phyloP scores from a whole-genome alignment of 1,139 yeast species.

The Nadsonia starkeyi-henricii region DNA sequence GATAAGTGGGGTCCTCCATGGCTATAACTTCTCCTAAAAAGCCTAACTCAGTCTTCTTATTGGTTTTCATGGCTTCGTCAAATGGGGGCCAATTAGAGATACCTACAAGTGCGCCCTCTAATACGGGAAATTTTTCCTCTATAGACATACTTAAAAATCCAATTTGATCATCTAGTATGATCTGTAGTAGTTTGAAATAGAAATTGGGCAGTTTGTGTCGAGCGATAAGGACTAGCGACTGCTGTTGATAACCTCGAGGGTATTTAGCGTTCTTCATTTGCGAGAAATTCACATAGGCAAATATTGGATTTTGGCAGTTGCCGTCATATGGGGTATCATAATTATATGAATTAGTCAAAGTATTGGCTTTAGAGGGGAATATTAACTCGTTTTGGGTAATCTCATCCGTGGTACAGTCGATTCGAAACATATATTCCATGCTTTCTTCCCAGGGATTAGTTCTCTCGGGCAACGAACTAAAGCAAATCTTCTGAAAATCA shows the following conservation, averaged over 20 bases:
- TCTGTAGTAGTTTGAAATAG: slow-evolving; percentile 15
- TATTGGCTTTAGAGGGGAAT: background rate
- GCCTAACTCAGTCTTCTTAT: background rate
- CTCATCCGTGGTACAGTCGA: slow-evolving; percentile 1
- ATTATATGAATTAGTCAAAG: background rate
- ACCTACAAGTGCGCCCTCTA: slow-evolving; percentile 18
- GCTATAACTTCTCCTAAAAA: background rate
- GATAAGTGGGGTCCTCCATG: background rate
- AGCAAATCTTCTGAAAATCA: slow-evolving; percentile 19
- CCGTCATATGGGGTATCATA: slow-evolving; percentile 4
- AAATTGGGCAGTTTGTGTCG: slow-evolving; percentile 15
- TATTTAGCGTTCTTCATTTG: slow-evolving; percentile 13
- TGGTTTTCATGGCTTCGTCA: background rate
- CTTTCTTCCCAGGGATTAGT: slow-evolving; percentile 7
- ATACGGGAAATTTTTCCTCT: slow-evolving; percentile 16
- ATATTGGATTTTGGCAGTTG: slow-evolving; percentile 8
- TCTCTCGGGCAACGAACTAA: slow-evolving; percentile 20
- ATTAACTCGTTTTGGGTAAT: background rate
- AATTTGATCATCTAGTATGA: slow-evolving; percentile 9
- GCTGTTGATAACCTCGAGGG: slow-evolving; percentile 18
- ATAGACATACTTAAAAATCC: slow-evolving; percentile 8
- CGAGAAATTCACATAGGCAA: slow-evolving; percentile 17
- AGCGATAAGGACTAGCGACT: slow-evolving; percentile 18
- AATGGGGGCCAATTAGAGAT: slow-evolving; percentile 18
- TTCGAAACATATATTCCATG: slow-evolving; percentile 3